Evolutionary conservation across 495 filamentous ascomycete species (phyloP).

Genomic region (Trypethelium eluteriae): DNA sequence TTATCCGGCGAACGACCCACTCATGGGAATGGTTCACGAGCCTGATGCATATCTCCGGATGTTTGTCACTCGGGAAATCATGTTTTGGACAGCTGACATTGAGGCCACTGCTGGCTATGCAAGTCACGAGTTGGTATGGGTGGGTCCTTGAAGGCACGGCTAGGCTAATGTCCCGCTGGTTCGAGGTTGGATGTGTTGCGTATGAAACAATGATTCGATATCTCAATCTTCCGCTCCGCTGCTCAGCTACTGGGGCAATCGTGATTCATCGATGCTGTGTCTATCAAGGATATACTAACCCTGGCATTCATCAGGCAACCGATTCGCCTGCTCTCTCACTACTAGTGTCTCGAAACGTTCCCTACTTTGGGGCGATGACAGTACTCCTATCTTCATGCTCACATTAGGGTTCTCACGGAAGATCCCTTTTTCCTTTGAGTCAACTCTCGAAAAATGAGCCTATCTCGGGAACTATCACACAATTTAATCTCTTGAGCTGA

Average conservation of each 20-base stretch:
- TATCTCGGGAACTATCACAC: no score
- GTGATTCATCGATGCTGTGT: no score
- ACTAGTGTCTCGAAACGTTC: no score
- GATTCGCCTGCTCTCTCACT: no score
- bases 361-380: no score
- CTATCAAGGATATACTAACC: no score
- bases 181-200: background rate
- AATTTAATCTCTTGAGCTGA: no score
- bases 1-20: background rate
- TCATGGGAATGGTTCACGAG: background rate
- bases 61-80: slow-evolving; percentile 1
- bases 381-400: no score
- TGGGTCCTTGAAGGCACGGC: background rate
- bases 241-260: background rate
- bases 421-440: no score
- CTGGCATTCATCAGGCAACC: no score
- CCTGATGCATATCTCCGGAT: background rate
- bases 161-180: background rate
- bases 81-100: background rate
- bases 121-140: slow-evolving; percentile 6
- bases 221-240: background rate
- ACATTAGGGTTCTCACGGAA: no score
- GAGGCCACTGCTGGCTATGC: background rate
- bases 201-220: background rate
- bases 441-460: no score